Percentiles rank a stretch among this genome's conserved stretches.
These are phyloP conservation scores for Talaromyces verruculosus DNA, from an alignment of 2,329 filamentous ascomycete genomes.

Conservation along the genomic window DNA sequence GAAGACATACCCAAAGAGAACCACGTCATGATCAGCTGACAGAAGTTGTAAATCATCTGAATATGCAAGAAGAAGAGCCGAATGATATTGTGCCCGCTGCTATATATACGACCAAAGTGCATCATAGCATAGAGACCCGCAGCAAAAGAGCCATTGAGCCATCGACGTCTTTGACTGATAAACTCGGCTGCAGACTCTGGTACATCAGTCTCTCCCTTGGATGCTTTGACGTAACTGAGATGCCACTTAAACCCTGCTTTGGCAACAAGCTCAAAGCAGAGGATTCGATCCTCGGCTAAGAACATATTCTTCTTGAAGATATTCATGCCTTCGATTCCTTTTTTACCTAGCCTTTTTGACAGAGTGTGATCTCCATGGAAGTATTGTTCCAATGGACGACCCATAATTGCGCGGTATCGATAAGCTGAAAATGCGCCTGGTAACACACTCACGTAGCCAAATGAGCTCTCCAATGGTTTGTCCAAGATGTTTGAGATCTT, in stretches of 20 bases:
- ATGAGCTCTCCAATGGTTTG: constrained; percentile 94
- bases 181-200: constrained; percentile 96
- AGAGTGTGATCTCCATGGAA: constrained; percentile 99
- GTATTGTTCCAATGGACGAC: constrained; percentile 93
- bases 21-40: constrained; percentile 88
- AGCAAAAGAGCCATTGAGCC: constrained; percentile 98
- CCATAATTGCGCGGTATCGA: constrained; percentile 97
- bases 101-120: constrained; percentile 99
- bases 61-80: constrained; percentile 99
- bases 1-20: constrained; percentile 56
- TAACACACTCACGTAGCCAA: constrained; percentile 96
- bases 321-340: constrained; percentile 99
- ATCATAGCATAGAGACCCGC: constrained; percentile 95
- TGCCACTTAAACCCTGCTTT: constrained; percentile 99
- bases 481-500: constrained; percentile 99
- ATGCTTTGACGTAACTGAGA: constrained; percentile 96
- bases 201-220: constrained; percentile 98
- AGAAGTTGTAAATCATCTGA: constrained; percentile 89
- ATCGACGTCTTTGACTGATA: constrained; percentile 95
- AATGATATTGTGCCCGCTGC: constrained; percentile 92
- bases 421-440: constrained; percentile 99
- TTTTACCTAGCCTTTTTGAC: constrained; percentile 91
- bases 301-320: constrained; percentile 99
- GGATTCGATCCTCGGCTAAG: constrained; percentile 99
- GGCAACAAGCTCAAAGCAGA: constrained; percentile 97